Conservation (phyloP, 2,329 filamentous ascomycete species). For the Epichloe scottii region DNA sequence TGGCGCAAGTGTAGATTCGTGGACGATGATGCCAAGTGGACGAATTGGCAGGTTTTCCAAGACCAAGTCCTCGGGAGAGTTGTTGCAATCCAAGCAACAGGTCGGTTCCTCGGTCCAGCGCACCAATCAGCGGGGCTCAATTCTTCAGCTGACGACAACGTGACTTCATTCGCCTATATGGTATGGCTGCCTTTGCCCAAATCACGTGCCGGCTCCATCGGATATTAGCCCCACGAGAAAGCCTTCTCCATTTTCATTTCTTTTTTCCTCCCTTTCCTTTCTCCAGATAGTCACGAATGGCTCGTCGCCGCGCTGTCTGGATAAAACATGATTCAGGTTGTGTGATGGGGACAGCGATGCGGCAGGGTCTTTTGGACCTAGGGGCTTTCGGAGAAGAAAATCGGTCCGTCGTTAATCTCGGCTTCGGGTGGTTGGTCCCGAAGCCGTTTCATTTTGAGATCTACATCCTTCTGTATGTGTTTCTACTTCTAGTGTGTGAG, state of each 20-base stretch:
- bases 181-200: too few species aligned
- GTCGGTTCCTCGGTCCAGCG: conserved; percentile 32
- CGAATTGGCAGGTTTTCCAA: neutral
- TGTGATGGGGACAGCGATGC: conserved; percentile 14
- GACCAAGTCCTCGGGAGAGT: neutral
- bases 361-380: conserved; percentile 24
- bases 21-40: neutral
- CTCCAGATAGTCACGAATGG: conserved; percentile 39
- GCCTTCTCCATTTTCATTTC: conserved; percentile 6
- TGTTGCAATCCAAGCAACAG: neutral
- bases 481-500: neutral
- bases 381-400: conserved; percentile 35
- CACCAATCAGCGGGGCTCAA: conserved; percentile 26
- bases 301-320: conserved; percentile 22
- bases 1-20: conserved; percentile 7
- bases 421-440: conserved; percentile 33
- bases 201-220: conserved; percentile 11
- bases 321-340: neutral
- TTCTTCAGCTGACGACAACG: conserved; percentile 25
- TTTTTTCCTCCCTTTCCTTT: conserved; percentile 23
- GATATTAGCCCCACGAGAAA: neutral
- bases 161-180: conserved; percentile 12
- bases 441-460: conserved; percentile 47
- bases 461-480: conserved; percentile 28
- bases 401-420: conserved; percentile 47